Conservation (phyloP, 179 eudicot species). For the Spinacia oleracea region DNA sequence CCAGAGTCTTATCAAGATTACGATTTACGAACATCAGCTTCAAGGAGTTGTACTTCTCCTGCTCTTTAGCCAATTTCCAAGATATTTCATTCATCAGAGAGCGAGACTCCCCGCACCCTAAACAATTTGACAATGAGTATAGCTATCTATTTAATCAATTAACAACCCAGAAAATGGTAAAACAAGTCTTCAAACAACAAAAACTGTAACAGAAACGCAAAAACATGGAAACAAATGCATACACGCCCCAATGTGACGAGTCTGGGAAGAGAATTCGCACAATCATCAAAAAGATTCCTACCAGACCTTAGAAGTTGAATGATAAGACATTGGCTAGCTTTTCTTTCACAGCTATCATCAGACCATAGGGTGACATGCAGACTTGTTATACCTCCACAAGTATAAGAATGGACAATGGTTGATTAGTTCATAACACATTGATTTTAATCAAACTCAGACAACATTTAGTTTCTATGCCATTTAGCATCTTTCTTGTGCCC, state of each 20-base stretch:
- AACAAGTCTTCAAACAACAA: constrained; percentile 1
- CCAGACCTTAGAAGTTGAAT: not conserved
- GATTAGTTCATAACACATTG: not conserved
- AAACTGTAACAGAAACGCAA: not conserved
- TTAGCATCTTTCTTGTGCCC: not conserved
- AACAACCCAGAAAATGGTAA: not conserved
- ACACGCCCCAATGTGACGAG: not conserved
- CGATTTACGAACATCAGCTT: constrained; percentile 64
- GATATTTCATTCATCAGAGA: constrained; percentile 71
- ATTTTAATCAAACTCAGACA: not conserved
- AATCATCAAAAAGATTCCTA: not conserved
- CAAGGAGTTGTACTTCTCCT: constrained; percentile 45
- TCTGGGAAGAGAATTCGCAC: not conserved
- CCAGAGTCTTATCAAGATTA: constrained; percentile 55
- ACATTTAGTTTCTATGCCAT: not conserved
- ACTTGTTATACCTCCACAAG: not conserved
- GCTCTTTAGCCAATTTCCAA: constrained; percentile 39
- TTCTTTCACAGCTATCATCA: not conserved
- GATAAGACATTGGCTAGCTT: not conserved
- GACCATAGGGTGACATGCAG: not conserved
- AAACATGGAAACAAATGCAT: not conserved
- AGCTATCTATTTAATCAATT: not conserved
- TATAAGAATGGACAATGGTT: not conserved
- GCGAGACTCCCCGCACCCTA: constrained; percentile 94
- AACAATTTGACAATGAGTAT: not conserved